phyloP scores from a whole-genome alignment of 179 eudicot species.

The Drosera spatulata region DNA sequence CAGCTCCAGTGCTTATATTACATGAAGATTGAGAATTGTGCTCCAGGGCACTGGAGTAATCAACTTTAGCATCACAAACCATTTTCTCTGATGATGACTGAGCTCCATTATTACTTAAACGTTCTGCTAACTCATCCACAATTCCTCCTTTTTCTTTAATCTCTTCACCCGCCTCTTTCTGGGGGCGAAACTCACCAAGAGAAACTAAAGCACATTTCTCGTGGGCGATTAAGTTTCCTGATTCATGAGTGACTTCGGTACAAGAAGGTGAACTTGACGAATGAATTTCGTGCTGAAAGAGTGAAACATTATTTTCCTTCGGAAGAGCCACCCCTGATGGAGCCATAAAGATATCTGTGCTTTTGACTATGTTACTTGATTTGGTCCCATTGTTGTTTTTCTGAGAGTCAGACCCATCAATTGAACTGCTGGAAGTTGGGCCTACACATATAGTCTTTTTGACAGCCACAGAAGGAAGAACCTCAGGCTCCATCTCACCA shows the following conservation, averaged over 20 bases:
- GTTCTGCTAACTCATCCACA: not conserved
- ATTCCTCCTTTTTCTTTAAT: not conserved
- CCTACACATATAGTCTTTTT: conserved; percentile 2
- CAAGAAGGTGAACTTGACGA: not conserved
- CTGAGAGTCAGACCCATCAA: conserved; percentile 1
- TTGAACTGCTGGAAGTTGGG: not conserved
- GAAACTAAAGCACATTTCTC: too few relatives aligned
- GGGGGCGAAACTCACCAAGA: too few relatives aligned
- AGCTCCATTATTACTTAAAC: conserved; percentile 2
- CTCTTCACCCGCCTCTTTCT: conserved; percentile 1
- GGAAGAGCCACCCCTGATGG: not conserved
- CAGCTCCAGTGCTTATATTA: conserved; percentile 9
- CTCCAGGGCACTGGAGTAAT: conserved; percentile 4
- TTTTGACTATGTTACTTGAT: not conserved
- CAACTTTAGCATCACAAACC: conserved; percentile 7
- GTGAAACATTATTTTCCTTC: not conserved
- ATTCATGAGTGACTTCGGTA: not conserved
- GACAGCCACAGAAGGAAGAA: conserved; percentile 1
- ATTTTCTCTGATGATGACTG: not conserved
- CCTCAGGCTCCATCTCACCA: not conserved
- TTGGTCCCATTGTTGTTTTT: not conserved
- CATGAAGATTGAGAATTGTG: conserved; percentile 16
- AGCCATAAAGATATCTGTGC: not conserved
- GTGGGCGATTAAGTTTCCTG: too few relatives aligned
- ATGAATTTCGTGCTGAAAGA: not conserved